Evolutionary conservation across 1,284 basidiomycete species (phyloP), one percentile per base, ranked within the genome.

Genomic region (Coriolopsis trogii): DNA sequence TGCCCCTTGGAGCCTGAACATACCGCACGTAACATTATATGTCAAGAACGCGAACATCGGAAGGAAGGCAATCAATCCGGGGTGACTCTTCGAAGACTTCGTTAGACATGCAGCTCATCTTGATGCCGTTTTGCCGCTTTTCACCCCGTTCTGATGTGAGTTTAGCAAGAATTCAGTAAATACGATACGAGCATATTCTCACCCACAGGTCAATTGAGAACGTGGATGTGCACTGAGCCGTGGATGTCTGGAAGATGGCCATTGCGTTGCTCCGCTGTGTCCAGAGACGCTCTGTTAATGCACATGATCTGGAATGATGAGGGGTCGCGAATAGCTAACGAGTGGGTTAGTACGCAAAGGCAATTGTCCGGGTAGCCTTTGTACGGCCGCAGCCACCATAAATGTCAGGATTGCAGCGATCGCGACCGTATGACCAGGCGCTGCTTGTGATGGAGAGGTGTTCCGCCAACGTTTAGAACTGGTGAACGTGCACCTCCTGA

Each of bases 61-160:
- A 65, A 20, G 70, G 72, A 16, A 80, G 65, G 6, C 76, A 77
- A 40, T 75, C 75, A 15, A 82, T 72, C 26, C 80, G 71, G 28
- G 77, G 70, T 18, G 78, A 79, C 12, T 80, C 69, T 0, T 71
- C 71, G 53, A 80, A 78, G 44, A 82, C 74, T 28, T 65, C 68
- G 56, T 73, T 73, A 6, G 81, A 70, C 10, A 84, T 70, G 34
- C 71, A 70, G 23, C 58, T 67, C 36, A 83, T 77, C 44, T 73
- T 67, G 41, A 83, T 59, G 55, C 76, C 75, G 56, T 76, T 82
- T 46, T 73, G 1, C 81, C 81, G 49, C 68, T 67, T 81, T 82
- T 46, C 42, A n/a, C n/a, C n/a, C n/a, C n/a, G n/a, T n/a, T n/a
- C n/a, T n/a, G n/a, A n/a, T n/a, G n/a, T n/a, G n/a, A n/a, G n/a